These are phyloP conservation scores for Xylaria sp. DNA, from an alignment of 2,329 filamentous ascomycete genomes.

Conservation along the genomic window DNA sequence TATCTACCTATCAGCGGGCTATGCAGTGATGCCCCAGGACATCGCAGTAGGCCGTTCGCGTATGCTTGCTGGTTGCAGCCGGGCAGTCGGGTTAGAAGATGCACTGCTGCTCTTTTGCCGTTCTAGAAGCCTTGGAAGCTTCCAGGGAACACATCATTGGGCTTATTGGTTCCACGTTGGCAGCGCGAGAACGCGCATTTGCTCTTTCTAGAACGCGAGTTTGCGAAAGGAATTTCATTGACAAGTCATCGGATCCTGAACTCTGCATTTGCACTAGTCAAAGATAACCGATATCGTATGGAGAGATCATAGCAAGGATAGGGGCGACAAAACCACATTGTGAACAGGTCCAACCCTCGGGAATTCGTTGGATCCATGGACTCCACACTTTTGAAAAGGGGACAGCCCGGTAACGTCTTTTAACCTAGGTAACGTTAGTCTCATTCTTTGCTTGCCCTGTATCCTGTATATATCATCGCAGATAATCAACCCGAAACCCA, in stretches of 20 bases:
- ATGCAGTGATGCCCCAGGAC: conserved; percentile 20
- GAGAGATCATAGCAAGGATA: conserved; percentile 27
- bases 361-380: conserved; percentile 1
- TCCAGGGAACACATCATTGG: background rate
- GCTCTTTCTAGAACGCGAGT: background rate
- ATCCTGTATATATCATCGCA: no score
- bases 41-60: conserved; percentile 20
- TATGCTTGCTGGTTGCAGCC: conserved; percentile 17
- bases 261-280: conserved; percentile 15
- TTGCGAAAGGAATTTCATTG: conserved; percentile 4
- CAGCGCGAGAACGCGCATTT: background rate
- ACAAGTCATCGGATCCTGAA: conserved; percentile 15
- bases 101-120: conserved; percentile 19
- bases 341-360: conserved; percentile 10
- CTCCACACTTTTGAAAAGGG: conserved; percentile 23
- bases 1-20: no score
- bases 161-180: conserved; percentile 1
- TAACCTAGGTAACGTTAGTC: conserved; percentile 1
- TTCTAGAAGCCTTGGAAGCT: conserved; percentile 22
- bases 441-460: no score
- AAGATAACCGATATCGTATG: conserved; percentile 29
- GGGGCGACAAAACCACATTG: conserved; percentile 21
- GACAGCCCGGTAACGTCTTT: conserved; percentile 16
- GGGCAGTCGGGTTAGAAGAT: conserved; percentile 4
- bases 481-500: background rate